A percentile compares a stretch with the other conserved stretches of the same genome.
Conservation (phyloP, 2,329 filamentous ascomycete genomes). For the Xylaria sp. region DNA sequence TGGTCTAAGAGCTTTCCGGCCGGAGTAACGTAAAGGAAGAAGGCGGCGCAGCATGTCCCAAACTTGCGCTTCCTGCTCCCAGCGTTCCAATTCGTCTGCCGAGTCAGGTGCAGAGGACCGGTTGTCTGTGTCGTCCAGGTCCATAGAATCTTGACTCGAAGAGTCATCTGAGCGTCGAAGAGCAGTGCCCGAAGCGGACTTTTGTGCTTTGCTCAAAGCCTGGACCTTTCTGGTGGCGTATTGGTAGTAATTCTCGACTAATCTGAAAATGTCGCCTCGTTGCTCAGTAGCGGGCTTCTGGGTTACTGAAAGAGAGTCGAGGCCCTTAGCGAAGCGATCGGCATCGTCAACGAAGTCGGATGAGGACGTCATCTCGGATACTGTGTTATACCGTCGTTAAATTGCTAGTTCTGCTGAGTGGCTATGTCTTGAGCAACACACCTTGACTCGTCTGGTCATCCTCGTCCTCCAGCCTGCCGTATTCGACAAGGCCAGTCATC, state of each 20-base stretch:
- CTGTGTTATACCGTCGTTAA: conserved; percentile 31
- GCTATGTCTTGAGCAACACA: conserved; percentile 28
- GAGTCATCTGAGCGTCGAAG: conserved; percentile 48
- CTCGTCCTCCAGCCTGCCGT: conserved; percentile 32
- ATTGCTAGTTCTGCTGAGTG: neutral
- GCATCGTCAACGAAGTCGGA: conserved; percentile 69
- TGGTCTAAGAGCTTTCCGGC: conserved; percentile 52
- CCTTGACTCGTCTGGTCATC: conserved; percentile 38
- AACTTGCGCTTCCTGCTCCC: conserved; percentile 86
- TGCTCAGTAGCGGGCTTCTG: conserved; percentile 62
- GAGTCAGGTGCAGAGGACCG: conserved; percentile 44
- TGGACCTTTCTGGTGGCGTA: conserved; percentile 61
- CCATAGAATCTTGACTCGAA: conserved; percentile 62
- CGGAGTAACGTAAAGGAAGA: conserved; percentile 72
- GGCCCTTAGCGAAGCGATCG: conserved; percentile 82
- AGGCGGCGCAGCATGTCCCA: conserved; percentile 87
- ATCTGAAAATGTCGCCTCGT: conserved; percentile 72
- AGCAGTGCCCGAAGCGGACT: conserved; percentile 48
- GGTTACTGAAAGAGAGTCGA: conserved; percentile 77
- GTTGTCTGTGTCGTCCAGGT: conserved; percentile 62
- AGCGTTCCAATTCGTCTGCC: conserved; percentile 64
- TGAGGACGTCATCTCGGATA: conserved; percentile 35
- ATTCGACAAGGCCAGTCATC: conserved; percentile 36
- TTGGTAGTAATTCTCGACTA: conserved; percentile 73
- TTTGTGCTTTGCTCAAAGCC: conserved; percentile 55